phyloP scores from a whole-genome alignment of 1,139 yeast species.

The Zhuliangozyma parablackwelliae region DNA sequence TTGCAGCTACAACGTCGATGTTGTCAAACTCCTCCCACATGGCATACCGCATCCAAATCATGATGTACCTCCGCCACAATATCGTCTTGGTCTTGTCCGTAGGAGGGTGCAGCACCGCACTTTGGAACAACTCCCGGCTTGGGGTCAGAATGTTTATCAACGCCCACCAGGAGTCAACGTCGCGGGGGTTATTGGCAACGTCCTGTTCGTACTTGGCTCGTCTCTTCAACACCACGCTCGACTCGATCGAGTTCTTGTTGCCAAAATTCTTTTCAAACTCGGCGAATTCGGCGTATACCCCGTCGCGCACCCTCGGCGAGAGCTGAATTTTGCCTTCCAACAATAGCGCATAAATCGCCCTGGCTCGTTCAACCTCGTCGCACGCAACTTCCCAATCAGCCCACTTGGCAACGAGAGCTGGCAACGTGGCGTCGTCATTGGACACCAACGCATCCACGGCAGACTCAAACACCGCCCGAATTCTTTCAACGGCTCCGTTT shows the following conservation, averaged over 20 bases:
- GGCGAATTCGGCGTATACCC: constrained; percentile 46
- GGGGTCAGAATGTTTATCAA: constrained; percentile 46
- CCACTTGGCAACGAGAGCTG: constrained; percentile 43
- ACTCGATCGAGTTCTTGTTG: constrained; percentile 47
- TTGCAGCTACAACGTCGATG: constrained; percentile 25
- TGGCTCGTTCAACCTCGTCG: constrained; percentile 61
- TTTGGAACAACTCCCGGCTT: constrained; percentile 29
- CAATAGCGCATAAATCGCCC: constrained; percentile 57
- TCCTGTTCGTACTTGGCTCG: constrained; percentile 47
- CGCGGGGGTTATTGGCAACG: constrained; percentile 44
- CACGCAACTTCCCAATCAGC: constrained; percentile 69
- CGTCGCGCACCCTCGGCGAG: constrained; percentile 34
- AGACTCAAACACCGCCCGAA: constrained; percentile 62
- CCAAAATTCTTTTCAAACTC: constrained; percentile 69
- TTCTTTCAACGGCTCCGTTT: constrained; percentile 12
- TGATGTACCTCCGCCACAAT: constrained; percentile 65
- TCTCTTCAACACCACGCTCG: constrained; percentile 51
- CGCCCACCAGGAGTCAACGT: constrained; percentile 82
- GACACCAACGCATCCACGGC: constrained; percentile 54
- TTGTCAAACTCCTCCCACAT: constrained; percentile 55
- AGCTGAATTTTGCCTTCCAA: constrained; percentile 31
- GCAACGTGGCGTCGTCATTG: constrained; percentile 18
- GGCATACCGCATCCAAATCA: constrained; percentile 66
- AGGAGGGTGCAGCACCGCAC: constrained; percentile 40
- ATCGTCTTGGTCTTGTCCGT: constrained; percentile 30